These are phyloP conservation scores for Dioszegia hungarica DNA, from an alignment of 768 basidiomycete species.

Conservation along the genomic window DNA sequence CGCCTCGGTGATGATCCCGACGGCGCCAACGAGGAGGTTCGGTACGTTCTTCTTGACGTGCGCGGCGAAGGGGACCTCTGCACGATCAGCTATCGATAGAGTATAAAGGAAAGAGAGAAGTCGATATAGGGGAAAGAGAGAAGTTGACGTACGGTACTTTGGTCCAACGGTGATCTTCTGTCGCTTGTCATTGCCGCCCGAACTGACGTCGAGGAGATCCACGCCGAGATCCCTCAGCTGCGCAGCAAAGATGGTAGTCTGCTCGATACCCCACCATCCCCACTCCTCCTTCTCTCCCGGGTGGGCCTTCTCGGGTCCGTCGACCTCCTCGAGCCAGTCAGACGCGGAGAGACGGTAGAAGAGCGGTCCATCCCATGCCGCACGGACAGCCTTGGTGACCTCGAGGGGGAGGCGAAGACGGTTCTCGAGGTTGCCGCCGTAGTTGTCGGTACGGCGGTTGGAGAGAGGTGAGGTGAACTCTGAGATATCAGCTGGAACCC, in stretches of 20 bases:
- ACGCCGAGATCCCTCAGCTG: constrained; percentile 61
- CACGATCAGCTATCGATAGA: constrained; percentile 6
- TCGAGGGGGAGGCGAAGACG: constrained; percentile 65
- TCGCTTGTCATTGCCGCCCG: constrained; percentile 61
- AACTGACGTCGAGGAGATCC: constrained; percentile 70
- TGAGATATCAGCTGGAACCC: constrained; percentile 3
- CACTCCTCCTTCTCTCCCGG: constrained; percentile 44
- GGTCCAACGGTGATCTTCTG: constrained; percentile 57
- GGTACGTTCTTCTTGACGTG: constrained; percentile 49
- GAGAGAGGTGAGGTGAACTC: constrained; percentile 68
- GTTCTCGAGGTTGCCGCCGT: constrained; percentile 70
- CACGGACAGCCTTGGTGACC: constrained; percentile 56
- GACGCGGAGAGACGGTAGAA: constrained; percentile 67
- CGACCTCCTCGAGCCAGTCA: constrained; percentile 63
- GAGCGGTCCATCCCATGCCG: constrained; percentile 64
- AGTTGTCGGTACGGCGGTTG: constrained; percentile 65
- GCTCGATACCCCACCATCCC: constrained; percentile 60
- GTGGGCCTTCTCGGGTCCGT: constrained; percentile 52
- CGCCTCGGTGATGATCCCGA: constrained; percentile 68
- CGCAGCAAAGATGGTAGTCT: constrained; percentile 60
- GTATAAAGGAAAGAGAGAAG: too few species aligned
- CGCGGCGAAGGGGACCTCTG: constrained; percentile 65
- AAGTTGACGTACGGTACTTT: constrained; percentile 34
- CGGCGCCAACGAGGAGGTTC: constrained; percentile 55
- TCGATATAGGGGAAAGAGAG: too few species aligned